These are phyloP conservation scores for Rhizophora mangle DNA, from an alignment of 345 rosid species.

Conservation along the genomic window DNA sequence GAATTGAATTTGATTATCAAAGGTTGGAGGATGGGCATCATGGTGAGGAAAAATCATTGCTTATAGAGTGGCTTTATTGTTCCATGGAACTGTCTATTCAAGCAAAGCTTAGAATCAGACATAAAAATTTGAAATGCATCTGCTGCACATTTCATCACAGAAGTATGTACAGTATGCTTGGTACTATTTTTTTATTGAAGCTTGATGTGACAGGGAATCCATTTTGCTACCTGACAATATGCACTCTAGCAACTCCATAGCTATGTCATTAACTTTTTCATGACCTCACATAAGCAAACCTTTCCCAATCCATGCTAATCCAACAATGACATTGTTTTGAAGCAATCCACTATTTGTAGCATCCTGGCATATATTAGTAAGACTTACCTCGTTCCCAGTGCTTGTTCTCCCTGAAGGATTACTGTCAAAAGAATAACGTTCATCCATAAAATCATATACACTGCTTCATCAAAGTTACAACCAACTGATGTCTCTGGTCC, in stretches of 20 bases:
- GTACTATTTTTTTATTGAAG: slow-evolving; percentile 17
- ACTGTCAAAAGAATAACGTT: slow-evolving; percentile 17
- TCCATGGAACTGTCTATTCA: slow-evolving; percentile 68
- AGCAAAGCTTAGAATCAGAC: slow-evolving; percentile 68
- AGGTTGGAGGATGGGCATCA: slow-evolving; percentile 66
- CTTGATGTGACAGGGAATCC: slow-evolving; percentile 16
- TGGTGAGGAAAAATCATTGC: slow-evolving; percentile 72
- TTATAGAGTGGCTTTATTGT: slow-evolving; percentile 79
- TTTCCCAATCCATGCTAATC: slow-evolving; percentile 93
- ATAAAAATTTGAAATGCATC: slow-evolving; percentile 77
- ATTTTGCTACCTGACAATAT: slow-evolving; percentile 38
- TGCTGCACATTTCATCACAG: slow-evolving; percentile 65
- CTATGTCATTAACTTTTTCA: slow-evolving; percentile 63
- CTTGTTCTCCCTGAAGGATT: slow-evolving; percentile 21
- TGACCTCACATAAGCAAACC: slow-evolving; percentile 90
- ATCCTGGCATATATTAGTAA: slow-evolving; percentile 38
- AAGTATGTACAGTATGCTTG: slow-evolving; percentile 28
- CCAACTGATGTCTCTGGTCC: slow-evolving; percentile 28
- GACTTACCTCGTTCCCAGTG: slow-evolving; percentile 30
- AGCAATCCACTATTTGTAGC: slow-evolving; percentile 33
- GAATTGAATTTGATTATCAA: slow-evolving; percentile 49
- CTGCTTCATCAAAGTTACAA: slow-evolving; percentile 66
- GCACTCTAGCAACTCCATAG: slow-evolving; percentile 54
- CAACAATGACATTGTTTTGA: slow-evolving; percentile 59
- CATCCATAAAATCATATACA: slow-evolving; percentile 52